Evolutionary conservation across 441 rosid species (phyloP).

Genomic region (Pelargonium exstipulatum): DNA sequence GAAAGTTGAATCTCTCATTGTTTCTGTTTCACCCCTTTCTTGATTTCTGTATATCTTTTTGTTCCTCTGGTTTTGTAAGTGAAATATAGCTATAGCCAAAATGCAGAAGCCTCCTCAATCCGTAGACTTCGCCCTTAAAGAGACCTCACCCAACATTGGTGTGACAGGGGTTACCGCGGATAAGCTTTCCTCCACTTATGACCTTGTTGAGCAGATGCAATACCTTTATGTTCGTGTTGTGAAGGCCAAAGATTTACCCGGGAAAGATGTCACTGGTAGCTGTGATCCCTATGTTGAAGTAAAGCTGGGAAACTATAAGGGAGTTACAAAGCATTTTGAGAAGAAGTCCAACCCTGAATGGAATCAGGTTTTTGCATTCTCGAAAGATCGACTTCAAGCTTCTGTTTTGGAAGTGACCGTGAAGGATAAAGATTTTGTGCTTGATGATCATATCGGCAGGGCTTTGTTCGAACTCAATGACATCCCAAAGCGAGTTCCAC

Average conservation of each 20-base stretch:
- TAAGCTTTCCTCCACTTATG: constrained; percentile 72
- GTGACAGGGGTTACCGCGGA: constrained; percentile 49
- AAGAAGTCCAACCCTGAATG: constrained; percentile 83
- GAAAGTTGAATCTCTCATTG: background rate
- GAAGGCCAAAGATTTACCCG: constrained; percentile 78
- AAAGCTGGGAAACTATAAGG: constrained; percentile 82
- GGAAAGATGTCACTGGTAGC: constrained; percentile 58
- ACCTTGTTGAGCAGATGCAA: constrained; percentile 78
- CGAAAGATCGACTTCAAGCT: constrained; percentile 80
- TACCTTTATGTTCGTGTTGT: constrained; percentile 66
- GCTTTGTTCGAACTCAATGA: constrained; percentile 68
- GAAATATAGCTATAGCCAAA: constrained; percentile 11
- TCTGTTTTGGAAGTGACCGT: constrained; percentile 66
- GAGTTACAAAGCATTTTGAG: constrained; percentile 72
- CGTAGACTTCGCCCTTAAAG: constrained; percentile 74
- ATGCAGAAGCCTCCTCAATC: constrained; percentile 79
- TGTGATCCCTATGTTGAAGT: constrained; percentile 87
- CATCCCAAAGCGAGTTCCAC: constrained; percentile 74
- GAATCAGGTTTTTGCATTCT: constrained; percentile 85
- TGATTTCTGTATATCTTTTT: too few relatives aligned
- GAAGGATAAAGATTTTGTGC: constrained; percentile 67
- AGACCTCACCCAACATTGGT: constrained; percentile 82
- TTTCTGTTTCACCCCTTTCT: background rate
- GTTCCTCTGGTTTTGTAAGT: too few relatives aligned
- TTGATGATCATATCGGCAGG: constrained; percentile 70